Base-by-base conservation (phyloP, 345 rosid species). In the Ceriops decandra region DNA sequence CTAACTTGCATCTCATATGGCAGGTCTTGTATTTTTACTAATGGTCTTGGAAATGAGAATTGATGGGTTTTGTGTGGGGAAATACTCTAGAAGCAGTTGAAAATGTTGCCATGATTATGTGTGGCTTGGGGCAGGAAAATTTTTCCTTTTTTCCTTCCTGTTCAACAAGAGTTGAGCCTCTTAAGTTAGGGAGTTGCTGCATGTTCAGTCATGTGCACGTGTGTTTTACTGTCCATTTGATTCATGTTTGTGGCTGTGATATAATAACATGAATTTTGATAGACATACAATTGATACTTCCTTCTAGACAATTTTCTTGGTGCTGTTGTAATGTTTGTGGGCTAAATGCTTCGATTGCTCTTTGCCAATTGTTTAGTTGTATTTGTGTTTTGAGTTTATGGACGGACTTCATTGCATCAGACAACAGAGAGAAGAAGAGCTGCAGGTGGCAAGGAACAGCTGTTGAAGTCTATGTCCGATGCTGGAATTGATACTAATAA, bases 391-490 rank as follows among this genome's bases (percentile, higher is more conserved):
- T 24, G 60, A 60, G 38, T 67, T 73, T 38, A 2, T 73, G 76
- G 71, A 17, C 67, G 76, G 62, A 52, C 71, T 35, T 52, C 38
- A 1, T 62, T 67, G 38, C 62, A 53, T 52, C 24, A 60, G 35
- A 61, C 32, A 36, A 52, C 62, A 27, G 67, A 66, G 60, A 79
- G 76, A 49, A 68, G 76, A 33, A 33, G 8, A 33, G 35, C 35
- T 73, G 72, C 74, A 78, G 74, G 79, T 72, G 69, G 76, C 66
- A 63, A 68, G 62, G 88, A 81, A 68, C 89, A 90, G 28, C 72
- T 90, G 75, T 59, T 88, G 69, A 79, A 74, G 60, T 75, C 76
- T 57, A 57, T 53, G 52, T 82, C 79, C 71, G 90, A 78, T 69
- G 88, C 67, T 72, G 90, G 71, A 73, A 51, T 56, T 73, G 65